Percentiles rank a stretch among this genome's conserved stretches.
These are phyloP conservation scores for Fusarium continuum DNA, from an alignment of 2,329 filamentous ascomycete genomes.

Conservation along the genomic window DNA sequence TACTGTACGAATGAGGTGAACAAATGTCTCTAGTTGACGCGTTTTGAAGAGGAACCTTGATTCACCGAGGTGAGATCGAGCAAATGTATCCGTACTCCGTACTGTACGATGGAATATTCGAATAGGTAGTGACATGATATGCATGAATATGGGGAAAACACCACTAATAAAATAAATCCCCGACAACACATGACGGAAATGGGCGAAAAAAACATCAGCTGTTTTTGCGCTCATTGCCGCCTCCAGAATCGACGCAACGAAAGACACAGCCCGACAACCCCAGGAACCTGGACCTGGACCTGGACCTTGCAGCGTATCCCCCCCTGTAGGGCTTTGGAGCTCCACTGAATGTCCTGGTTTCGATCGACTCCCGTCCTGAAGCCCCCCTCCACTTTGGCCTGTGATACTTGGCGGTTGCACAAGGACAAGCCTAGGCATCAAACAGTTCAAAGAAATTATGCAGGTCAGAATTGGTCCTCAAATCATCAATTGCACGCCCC, in stretches of 20 bases:
- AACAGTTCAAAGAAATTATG: neutral
- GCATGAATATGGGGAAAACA: conserved; percentile 3
- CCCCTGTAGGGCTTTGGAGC: conserved; percentile 4
- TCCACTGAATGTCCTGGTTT: conserved; percentile 19
- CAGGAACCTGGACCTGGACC: conserved; percentile 16
- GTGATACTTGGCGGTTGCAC: conserved; percentile 13
- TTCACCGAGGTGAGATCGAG: conserved; percentile 10
- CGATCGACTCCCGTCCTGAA: conserved; percentile 12
- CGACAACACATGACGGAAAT: conserved; percentile 5
- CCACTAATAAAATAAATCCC: conserved; percentile 22
- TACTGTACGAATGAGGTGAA: conserved; percentile 12
- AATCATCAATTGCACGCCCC: neutral
- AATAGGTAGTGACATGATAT: neutral
- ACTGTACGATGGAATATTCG: too few relatives aligned
- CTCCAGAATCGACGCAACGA: conserved; percentile 1
- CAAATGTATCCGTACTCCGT: too few relatives aligned
- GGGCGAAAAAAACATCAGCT: conserved; percentile 8
- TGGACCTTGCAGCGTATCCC: conserved; percentile 6
- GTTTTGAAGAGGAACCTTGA: conserved; percentile 16
- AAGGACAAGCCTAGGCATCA: neutral
- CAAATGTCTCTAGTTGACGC: conserved; percentile 6
- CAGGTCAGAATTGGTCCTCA: neutral
- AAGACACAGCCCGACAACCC: neutral
- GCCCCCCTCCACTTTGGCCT: neutral
- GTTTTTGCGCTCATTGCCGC: conserved; percentile 1